Percentiles rank a stretch among this genome's conserved stretches.
phyloP scores from a whole-genome alignment of 495 filamentous ascomycete genomes.

The Xylaria scruposa region DNA sequence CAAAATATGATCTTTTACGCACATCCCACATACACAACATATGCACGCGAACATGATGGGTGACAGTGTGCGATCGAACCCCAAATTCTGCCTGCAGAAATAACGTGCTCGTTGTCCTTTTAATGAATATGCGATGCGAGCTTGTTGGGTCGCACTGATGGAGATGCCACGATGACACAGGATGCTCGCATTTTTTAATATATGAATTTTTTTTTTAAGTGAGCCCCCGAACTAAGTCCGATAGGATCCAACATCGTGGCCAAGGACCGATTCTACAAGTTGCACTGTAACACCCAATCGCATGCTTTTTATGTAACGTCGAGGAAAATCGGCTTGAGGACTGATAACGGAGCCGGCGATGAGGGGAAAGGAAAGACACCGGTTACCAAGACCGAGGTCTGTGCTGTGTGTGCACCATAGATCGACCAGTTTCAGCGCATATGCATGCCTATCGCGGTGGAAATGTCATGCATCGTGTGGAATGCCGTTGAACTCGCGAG shows the following conservation, averaged over 20 bases:
- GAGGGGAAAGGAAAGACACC: conserved; percentile 6
- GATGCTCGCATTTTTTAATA: conserved; percentile 18
- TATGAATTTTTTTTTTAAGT: not conserved
- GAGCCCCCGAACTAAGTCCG: conserved; percentile 28
- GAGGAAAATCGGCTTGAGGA: conserved; percentile 4
- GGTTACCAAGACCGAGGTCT: conserved; percentile 17
- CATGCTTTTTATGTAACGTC: conserved; percentile 25
- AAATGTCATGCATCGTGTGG: conserved; percentile 23
- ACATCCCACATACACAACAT: not conserved
- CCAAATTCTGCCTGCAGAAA: conserved; percentile 26
- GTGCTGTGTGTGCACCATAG: not conserved
- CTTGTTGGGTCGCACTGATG: conserved; percentile 22
- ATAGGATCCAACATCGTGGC: conserved; percentile 21
- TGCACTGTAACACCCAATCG: conserved; percentile 8
- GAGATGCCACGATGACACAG: conserved; percentile 25
- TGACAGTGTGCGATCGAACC: conserved; percentile 21
- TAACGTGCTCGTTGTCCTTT: conserved; percentile 26
- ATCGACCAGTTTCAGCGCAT: conserved; percentile 21
- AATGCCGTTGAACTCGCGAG: conserved; percentile 7
- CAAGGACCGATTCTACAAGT: conserved; percentile 21
- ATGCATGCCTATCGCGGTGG: conserved; percentile 22
- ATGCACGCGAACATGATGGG: conserved; percentile 19
- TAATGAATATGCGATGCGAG: conserved; percentile 17
- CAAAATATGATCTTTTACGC: conserved; percentile 6
- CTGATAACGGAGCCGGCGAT: conserved; percentile 16